A percentile compares a stretch with the other conserved stretches of the same genome.
Evolutionary conservation across 306 rosid species (phyloP).

Genomic region (Delonix regia): DNA sequence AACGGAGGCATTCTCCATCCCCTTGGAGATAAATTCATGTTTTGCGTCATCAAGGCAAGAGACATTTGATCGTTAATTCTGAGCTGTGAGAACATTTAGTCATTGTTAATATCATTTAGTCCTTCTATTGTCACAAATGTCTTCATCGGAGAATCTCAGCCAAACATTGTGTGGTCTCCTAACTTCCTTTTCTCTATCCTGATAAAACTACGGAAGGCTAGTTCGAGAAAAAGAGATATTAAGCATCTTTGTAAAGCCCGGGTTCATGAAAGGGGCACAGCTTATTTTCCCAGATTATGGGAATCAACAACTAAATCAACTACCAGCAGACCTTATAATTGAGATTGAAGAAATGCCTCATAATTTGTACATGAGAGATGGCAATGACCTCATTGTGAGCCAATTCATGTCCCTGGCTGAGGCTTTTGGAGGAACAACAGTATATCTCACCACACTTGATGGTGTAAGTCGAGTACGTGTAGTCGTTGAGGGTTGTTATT

Average conservation of each 20-base stretch:
- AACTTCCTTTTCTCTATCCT: neutral
- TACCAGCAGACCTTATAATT: slow-evolving; percentile 80
- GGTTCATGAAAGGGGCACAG: slow-evolving; percentile 91
- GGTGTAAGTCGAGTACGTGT: no score
- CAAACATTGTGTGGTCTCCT: slow-evolving; percentile 33
- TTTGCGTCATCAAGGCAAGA: neutral
- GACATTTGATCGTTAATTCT: neutral
- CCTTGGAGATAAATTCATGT: neutral
- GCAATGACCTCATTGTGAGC: slow-evolving; percentile 72
- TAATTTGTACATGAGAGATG: slow-evolving; percentile 66
- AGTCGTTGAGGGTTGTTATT: no score
- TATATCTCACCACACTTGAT: slow-evolving; percentile 60
- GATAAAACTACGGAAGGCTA: slow-evolving; percentile 45
- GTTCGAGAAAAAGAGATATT: slow-evolving; percentile 68
- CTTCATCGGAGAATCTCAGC: neutral
- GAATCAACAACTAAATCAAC: slow-evolving; percentile 71
- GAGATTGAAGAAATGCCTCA: slow-evolving; percentile 92
- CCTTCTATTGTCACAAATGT: neutral
- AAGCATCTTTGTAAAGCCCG: slow-evolving; percentile 75
- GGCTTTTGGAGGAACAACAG: slow-evolving; percentile 79
- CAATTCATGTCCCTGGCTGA: slow-evolving; percentile 73
- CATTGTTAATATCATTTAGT: neutral
- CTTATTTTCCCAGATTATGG: slow-evolving; percentile 84
- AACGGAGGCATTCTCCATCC: no score
- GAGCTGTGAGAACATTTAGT: neutral